Base-by-base conservation (phyloP, 2,329 filamentous ascomycete species). In the Arachnomyces sp. region DNA sequence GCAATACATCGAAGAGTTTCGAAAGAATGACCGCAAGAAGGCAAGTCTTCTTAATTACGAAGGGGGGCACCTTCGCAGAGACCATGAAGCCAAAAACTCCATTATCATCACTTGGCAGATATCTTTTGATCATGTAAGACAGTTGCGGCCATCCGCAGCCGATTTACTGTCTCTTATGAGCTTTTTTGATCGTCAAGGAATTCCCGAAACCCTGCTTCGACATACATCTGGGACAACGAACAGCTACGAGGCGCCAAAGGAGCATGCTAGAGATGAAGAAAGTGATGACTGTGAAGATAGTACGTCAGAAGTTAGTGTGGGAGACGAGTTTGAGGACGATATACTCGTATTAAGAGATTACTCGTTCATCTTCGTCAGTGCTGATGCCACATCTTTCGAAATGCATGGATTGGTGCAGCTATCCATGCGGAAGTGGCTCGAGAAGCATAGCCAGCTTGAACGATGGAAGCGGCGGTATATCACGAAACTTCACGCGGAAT, bases 31-130 rank as follows among this genome's bases (percentile, higher is more conserved):
- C 51, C 49, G 30, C 31, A 46, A 41, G 42, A 52, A 40, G 47
- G 42, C 11, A 28, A 54, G 17, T 28, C 43, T 58, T n/a, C 43
- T 58, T 8, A 28, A 45, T 7, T 13, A 41, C 2, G 44, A 49
- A 13, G 29, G 30, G 17, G 41, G 37, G 20, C 49, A 57, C 34
- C 35, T 43, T 13, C 52, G 52, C 11, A 45, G 54, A 35, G 54
- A 56, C 31, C 28, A 16, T 11, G n/a, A 42, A n/a, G 43, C 46
- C 2, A 38, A 38, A 3, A 64, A 62, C 25, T 57, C 61, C 2
- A 50, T 65, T 2, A 52, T 57, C 1, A 50, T 42, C 1, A 63
- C 59, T 0, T 64, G 57, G 59, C 43, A 60, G 5, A 53, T 59
- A 1, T 62, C 59, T 1, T 62, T 63, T 28, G 33, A 45, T 0